Evolutionary conservation across 768 basidiomycete genomes (phyloP).

Genomic region (Bullera alba): DNA sequence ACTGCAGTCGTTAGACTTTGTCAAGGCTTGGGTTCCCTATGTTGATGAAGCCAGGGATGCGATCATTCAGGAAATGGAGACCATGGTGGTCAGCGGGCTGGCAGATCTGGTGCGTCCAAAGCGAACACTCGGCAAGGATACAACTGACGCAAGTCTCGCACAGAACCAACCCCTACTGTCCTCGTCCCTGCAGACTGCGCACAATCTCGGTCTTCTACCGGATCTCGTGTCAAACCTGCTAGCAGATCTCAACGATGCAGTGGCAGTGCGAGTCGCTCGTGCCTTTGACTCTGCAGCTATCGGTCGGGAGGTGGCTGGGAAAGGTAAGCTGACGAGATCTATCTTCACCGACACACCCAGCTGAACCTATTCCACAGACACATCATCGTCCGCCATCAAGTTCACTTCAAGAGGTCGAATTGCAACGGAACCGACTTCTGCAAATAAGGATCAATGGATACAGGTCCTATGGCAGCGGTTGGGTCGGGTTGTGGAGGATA

Average conservation of each 20-base stretch:
- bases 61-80: conserved; percentile 81
- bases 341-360: not conserved
- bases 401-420: conserved; percentile 19
- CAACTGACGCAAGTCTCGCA: not conserved
- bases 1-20: conserved; percentile 65
- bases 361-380: not conserved
- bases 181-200: conserved; percentile 89
- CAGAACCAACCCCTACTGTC: conserved; percentile 87
- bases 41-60: conserved; percentile 64
- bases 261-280: conserved; percentile 68
- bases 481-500: conserved; percentile 75
- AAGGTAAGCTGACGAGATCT: conserved; percentile 55
- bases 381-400: conserved; percentile 12
- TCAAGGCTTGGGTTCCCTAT: conserved; percentile 62
- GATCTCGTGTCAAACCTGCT: conserved; percentile 72
- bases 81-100: conserved; percentile 75
- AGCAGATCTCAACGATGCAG: conserved; percentile 69
- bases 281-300: conserved; percentile 83
- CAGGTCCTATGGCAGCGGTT: conserved; percentile 73
- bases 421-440: conserved; percentile 74
- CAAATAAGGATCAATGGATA: conserved; percentile 80
- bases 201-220: conserved; percentile 80
- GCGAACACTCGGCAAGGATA: conserved; percentile 24
- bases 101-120: conserved; percentile 65
- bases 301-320: conserved; percentile 72